phyloP scores from a whole-genome alignment of 2,329 filamentous ascomycete species.

The Paracamarosporium sp. region DNA sequence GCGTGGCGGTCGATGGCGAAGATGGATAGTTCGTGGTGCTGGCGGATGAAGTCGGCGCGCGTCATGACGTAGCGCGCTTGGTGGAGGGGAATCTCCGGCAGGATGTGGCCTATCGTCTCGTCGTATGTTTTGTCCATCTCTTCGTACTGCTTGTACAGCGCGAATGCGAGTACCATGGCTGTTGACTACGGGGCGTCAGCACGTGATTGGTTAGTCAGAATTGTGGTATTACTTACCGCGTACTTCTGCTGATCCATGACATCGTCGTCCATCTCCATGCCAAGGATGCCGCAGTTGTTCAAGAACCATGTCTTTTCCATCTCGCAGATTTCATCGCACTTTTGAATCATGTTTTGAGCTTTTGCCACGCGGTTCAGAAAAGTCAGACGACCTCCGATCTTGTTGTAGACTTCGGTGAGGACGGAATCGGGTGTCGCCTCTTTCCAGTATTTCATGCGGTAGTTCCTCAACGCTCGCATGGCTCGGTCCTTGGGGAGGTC shows the following conservation, averaged over 20 bases:
- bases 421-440: slow-evolving; percentile 63
- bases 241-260: slow-evolving; percentile 99
- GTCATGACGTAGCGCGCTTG: slow-evolving; percentile 80
- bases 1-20: slow-evolving; percentile 91
- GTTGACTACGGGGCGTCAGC: slow-evolving; percentile 65
- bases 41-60: slow-evolving; percentile 89
- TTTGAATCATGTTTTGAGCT: slow-evolving; percentile 76
- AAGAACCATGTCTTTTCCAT: slow-evolving; percentile 80
- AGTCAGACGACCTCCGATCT: slow-evolving; percentile 84
- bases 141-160: slow-evolving; percentile 83
- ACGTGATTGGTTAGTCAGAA: no score
- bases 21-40: slow-evolving; percentile 91
- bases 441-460: slow-evolving; percentile 78
- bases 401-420: slow-evolving; percentile 82
- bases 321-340: slow-evolving; percentile 75
- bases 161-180: slow-evolving; percentile 90
- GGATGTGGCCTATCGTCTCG: slow-evolving; percentile 70
- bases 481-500: slow-evolving; percentile 84
- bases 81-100: slow-evolving; percentile 70
- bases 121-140: slow-evolving; percentile 69
- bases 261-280: slow-evolving; percentile 86
- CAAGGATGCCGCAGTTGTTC: slow-evolving; percentile 78
- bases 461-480: slow-evolving; percentile 76
- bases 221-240: slow-evolving; percentile 69
- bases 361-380: slow-evolving; percentile 93